Base-by-base conservation (phyloP, 2,329 filamentous ascomycete genomes). In the Hypomyces perniciosus region DNA sequence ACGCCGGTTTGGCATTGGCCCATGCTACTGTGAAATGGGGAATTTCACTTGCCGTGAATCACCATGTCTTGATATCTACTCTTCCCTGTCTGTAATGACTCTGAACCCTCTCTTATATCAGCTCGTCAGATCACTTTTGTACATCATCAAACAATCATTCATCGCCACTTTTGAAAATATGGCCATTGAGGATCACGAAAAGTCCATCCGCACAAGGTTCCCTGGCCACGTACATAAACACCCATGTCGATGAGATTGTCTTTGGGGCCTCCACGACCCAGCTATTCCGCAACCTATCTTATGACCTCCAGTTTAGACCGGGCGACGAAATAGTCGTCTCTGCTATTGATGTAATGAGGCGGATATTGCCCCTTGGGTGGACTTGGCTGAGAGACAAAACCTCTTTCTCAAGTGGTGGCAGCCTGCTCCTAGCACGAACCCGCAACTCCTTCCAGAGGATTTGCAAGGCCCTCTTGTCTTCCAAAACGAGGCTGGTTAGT, bases 261-360 rank as follows among this genome's bases (percentile, higher is more conserved):
- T 76, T 90, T 49, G 87, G 87, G 1, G 71, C 83, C 0, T 88
- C 87, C 2, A 88, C 87, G 1, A 91, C 88, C 0, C 86, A 90
- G 62, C 77, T 90, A 8, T 80, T 90, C 59, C 81, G 86, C 57
- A 91, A 90, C 62, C 75, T 90, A 12, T 79, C 81, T 0, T 73
- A 72, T 26, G 70, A 78, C 2, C 66, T 85, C 5, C 59, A 64
- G 8, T 80, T 84, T 61, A 59, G 71, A 8, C 63, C 72, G 2
- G 80, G 80, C 40, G 80, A 84, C 53, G 85, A 89, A 61, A 75
- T 92, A 44, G 72, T 93, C 54, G 62, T 91, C 8, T 89, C 86
- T 0, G 78, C 77, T 51, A 72, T 90, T 49, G 87, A 91, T 64
- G n/a, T n/a, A 87, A 92, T 61, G 88, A 91, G 68, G 84, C 87